A percentile compares a stretch with the other conserved stretches of the same genome.
Evolutionary conservation across 306 rosid genomes (phyloP).

Genomic region (Casuarina equisetifolia): DNA sequence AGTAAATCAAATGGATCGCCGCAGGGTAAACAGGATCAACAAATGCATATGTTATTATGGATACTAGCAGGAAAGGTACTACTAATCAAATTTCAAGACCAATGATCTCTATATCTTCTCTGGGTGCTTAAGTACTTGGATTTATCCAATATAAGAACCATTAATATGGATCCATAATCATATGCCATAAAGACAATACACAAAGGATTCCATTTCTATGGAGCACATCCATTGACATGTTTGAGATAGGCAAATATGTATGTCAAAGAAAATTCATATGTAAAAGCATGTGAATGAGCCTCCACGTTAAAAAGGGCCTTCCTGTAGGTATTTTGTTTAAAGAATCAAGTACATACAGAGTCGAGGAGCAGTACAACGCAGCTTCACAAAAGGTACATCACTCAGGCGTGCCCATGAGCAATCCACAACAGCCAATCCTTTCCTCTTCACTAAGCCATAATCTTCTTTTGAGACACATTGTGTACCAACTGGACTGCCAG

Average conservation of each 20-base stretch:
- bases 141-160: background rate
- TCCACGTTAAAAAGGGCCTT: background rate
- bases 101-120: background rate
- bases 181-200: background rate
- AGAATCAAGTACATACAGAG: slow-evolving; percentile 61
- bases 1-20: background rate
- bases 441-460: slow-evolving; percentile 55
- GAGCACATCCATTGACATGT: background rate
- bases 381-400: slow-evolving; percentile 87
- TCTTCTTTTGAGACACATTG: slow-evolving; percentile 92
- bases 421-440: slow-evolving; percentile 94
- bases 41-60: background rate
- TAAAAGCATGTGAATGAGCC: background rate
- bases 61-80: background rate
- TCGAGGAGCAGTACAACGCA: slow-evolving; percentile 86
- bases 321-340: slow-evolving; percentile 7
- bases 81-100: background rate
- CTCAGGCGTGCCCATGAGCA: slow-evolving; percentile 97
- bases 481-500: slow-evolving; percentile 80
- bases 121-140: background rate
- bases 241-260: no score
- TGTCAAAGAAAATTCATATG: background rate
- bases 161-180: background rate
- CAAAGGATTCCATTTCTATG: background rate
- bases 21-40: background rate